Evolutionary conservation across 208 protist genomes (phyloP), one percentile per base, ranked within the genome.

Genomic region (Plasmodiophora brassicae): DNA sequence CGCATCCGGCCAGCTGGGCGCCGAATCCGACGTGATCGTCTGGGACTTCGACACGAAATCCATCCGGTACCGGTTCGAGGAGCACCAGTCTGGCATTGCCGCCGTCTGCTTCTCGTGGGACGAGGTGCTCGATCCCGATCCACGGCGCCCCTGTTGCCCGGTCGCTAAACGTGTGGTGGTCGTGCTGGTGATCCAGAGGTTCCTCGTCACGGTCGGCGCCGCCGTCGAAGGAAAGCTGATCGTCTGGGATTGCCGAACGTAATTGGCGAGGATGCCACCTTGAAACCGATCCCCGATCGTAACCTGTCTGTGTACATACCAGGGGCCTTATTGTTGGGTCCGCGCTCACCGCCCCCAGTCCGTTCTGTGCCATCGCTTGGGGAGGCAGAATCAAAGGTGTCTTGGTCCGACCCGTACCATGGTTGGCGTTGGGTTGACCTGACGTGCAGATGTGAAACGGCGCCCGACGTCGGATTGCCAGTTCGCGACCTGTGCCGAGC

Each of bases 1-100:
- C 36, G 88, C 72, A 41, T 43, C 83, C 14, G 88, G 88, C 22
- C 44, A 87, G 65, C n/a, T 85, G 20, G 85, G 88, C 5, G 0
- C 36, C 25, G 45, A 44, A 83, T 87, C 88, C n/a, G 88, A 90
- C 53, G 85, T 90, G 36, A 88, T 90, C 44, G 72, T 90, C 0
- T 90, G 88, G 88, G 57, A 83, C 5, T 88, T 46, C 45, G 5
- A 22, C 0, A 60, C 44, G 20, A 1, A 57, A 88, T 72, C 39
- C n/a, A 0, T 88, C 38, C 20, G 54, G 41, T 90, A 45, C 25
- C 28, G 85, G 1, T 71, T 90, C 38, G 71, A 85, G 65, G 88
- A 88, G 36, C 72, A 87, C 22, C 54, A 90, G 35, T 71, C 45
- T 38, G 87, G 87, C 0, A 85, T 88, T 46, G 22, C 45, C 36